Base-by-base conservation (phyloP, 2,329 filamentous ascomycete genomes). In the Alternaria incomplexa region DNA sequence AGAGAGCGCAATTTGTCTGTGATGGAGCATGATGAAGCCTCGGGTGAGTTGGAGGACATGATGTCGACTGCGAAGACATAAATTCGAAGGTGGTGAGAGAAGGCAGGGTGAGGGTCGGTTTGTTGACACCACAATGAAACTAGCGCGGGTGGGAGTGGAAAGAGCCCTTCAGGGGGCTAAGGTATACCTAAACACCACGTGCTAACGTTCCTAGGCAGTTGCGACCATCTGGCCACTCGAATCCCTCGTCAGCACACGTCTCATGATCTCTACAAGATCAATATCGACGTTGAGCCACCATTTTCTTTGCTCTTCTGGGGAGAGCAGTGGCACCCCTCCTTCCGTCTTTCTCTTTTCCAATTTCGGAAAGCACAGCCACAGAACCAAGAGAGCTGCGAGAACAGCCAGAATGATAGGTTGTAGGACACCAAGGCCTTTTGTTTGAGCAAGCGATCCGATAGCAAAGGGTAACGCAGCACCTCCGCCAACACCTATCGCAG, bases 401-500 rank as follows among this genome's bases (percentile, higher is more conserved):
- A 87, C 69, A 10, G 81, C 84, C 56, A 88, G 73, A 26, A 86
- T 82, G 71, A 89, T 85, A 2, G 87, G 87, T 74, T 88, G 86
- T 66, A 89, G 69, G 4, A 88, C 83, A 69, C 83, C 74, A 6
- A 89, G 86, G 8, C 87, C 87, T 65, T 81, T 85, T 2, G 82
- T 80, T 72, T 89, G 85, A 4, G 90, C 88, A 68, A 91, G 87
- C 3, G 88, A 88, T 4, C 90, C 90, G 2, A 91, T 86, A 2
- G 85, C 85, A 56, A 82, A 92, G 84, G 23, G 90, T 83, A 75
- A 90, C 1, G 83, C 70, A 79, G 90, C 89, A 1, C 89, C 91
- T 1, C 92, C 92, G 2, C 85, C 86, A 0, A 90, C 89, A 5
- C 92, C 92, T 73, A 94, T 88, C 0, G 91, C 91, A 1, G 91